Evolutionary conservation across 352 stramenopile genomes (phyloP).

Genomic region (Pythium utonaiense): DNA sequence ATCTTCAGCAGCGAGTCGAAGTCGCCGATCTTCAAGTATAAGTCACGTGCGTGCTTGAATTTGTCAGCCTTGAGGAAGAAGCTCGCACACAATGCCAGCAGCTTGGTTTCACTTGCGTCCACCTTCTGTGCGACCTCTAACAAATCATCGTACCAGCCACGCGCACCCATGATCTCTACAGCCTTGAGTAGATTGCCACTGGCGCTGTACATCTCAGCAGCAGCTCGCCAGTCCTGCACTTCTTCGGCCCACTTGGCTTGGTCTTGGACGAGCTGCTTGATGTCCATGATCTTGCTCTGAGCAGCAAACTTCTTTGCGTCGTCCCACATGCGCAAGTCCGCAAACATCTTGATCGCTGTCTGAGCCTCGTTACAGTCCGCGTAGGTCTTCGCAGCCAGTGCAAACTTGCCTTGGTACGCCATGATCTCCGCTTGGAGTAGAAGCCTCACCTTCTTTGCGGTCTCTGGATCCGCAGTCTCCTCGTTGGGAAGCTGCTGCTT

Average conservation of each 20-base stretch:
- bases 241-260: constrained; percentile 93
- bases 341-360: constrained; percentile 92
- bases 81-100: constrained; percentile 54
- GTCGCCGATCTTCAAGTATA: constrained; percentile 82
- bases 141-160: constrained; percentile 85
- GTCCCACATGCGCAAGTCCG: constrained; percentile 91
- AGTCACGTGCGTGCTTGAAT: constrained; percentile 71
- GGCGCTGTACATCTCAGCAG: constrained; percentile 90
- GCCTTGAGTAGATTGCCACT: constrained; percentile 81
- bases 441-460: constrained; percentile 49
- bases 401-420: constrained; percentile 90
- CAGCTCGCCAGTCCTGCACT: constrained; percentile 88
- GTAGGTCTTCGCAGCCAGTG: constrained; percentile 89
- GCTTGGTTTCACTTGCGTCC: constrained; percentile 37
- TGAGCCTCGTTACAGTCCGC: constrained; percentile 74
- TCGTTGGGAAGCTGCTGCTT: constrained; percentile 49
- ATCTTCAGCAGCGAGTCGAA: constrained; percentile 85
- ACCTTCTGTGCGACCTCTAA: constrained; percentile 68
- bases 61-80: constrained; percentile 75
- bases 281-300: constrained; percentile 75
- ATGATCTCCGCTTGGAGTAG: constrained; percentile 90
- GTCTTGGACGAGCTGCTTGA: constrained; percentile 83
- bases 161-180: constrained; percentile 83
- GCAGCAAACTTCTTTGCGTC: constrained; percentile 91
- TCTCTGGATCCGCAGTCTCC: constrained; percentile 28